Evolutionary conservation across 140 eudicot genomes (phyloP).

Genomic region (Senecio squalidus): DNA sequence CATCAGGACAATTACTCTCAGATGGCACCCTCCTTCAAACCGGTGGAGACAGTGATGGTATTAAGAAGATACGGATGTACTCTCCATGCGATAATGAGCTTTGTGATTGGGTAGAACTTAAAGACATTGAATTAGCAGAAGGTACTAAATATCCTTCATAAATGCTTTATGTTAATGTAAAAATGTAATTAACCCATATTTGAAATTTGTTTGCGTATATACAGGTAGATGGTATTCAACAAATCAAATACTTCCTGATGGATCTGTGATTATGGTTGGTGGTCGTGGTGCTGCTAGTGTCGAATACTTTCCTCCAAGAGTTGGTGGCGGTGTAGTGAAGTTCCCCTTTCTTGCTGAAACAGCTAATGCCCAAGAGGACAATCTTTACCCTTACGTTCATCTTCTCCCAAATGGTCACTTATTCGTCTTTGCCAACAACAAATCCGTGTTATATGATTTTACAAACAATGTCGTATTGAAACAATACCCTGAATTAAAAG

Average conservation of each 20-base stretch:
- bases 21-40: constrained; percentile 83
- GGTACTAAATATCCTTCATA: too few relatives aligned
- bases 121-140: constrained; percentile 34
- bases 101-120: constrained; percentile 42
- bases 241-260: constrained; percentile 65
- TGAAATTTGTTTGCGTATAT: too few relatives aligned
- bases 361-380: constrained; percentile 58
- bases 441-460: constrained; percentile 51
- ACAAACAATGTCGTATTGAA: constrained; percentile 24
- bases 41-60: constrained; percentile 48
- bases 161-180: too few relatives aligned
- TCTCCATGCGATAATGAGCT: constrained; percentile 15
- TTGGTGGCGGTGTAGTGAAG: constrained; percentile 26
- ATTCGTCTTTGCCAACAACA: constrained; percentile 67
- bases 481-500: constrained; percentile 43
- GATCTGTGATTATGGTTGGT: constrained; percentile 55
- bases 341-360: constrained; percentile 48
- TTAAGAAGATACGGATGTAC: constrained; percentile 17
- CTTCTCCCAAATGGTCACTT: constrained; percentile 59
- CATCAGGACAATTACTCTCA: constrained; percentile 82
- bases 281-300: constrained; percentile 44
- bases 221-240: constrained; percentile 83
- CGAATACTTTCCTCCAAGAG: constrained; percentile 51
- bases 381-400: constrained; percentile 70
- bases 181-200: too few relatives aligned